These are phyloP conservation scores for Epichloe elymi DNA, from an alignment of 2,329 filamentous ascomycete species.

Conservation along the genomic window DNA sequence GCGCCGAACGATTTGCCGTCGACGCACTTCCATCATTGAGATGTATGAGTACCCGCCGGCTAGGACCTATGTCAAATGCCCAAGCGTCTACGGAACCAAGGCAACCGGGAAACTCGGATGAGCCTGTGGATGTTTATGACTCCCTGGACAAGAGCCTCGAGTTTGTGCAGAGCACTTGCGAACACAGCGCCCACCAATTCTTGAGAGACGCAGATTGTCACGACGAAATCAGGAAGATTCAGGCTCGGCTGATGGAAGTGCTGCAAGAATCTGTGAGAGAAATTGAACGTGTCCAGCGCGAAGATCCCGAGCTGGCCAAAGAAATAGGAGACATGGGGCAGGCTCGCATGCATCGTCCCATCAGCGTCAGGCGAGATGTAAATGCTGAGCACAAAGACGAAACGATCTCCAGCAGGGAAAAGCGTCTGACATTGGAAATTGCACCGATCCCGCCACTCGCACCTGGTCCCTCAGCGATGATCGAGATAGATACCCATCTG, in stretches of 20 bases:
- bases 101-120: background rate
- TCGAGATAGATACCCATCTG: slow-evolving; percentile 21
- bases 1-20: slow-evolving; percentile 18
- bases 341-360: slow-evolving; percentile 36
- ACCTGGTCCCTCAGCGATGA: slow-evolving; percentile 10
- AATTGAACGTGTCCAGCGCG: slow-evolving; percentile 39
- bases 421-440: slow-evolving; percentile 12
- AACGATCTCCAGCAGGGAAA: slow-evolving; percentile 13
- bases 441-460: slow-evolving; percentile 4
- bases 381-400: slow-evolving; percentile 17
- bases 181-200: slow-evolving; percentile 78
- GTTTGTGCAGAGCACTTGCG: slow-evolving; percentile 66
- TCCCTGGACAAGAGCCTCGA: slow-evolving; percentile 67
- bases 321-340: slow-evolving; percentile 26
- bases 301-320: slow-evolving; percentile 33
- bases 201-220: slow-evolving; percentile 76
- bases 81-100: slow-evolving; percentile 7
- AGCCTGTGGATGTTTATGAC: slow-evolving; percentile 46
- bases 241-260: slow-evolving; percentile 50
- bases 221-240: slow-evolving; percentile 60
- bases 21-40: slow-evolving; percentile 25
- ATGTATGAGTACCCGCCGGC: slow-evolving; percentile 26
- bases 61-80: slow-evolving; percentile 16
- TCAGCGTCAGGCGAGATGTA: slow-evolving; percentile 38
- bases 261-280: slow-evolving; percentile 47